These are phyloP conservation scores for Aquilaria malaccensis DNA, from an alignment of 345 rosid genomes.

Conservation along the genomic window DNA sequence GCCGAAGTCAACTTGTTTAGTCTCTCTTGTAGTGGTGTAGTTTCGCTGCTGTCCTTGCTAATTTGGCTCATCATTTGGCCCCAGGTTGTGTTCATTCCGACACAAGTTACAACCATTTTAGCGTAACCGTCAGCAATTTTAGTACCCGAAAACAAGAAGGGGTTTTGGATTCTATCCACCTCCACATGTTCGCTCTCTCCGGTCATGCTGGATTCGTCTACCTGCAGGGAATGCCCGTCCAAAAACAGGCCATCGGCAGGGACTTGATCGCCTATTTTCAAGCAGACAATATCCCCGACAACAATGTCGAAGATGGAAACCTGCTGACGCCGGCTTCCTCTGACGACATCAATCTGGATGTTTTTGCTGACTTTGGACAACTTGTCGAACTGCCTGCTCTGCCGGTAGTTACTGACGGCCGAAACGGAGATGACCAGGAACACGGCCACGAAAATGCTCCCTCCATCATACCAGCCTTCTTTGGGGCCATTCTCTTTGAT, in stretches of 20 bases:
- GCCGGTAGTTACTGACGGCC: conserved; percentile 42
- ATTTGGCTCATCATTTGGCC: conserved; percentile 74
- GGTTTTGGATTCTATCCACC: conserved; percentile 26
- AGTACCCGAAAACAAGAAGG: conserved; percentile 56
- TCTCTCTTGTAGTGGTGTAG: conserved; percentile 61
- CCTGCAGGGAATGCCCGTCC: conserved; percentile 38
- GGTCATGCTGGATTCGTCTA: conserved; percentile 65
- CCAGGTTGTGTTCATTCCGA: conserved; percentile 72
- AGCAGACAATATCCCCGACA: conserved; percentile 51
- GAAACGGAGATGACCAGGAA: conserved; percentile 49
- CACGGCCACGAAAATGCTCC: conserved; percentile 51
- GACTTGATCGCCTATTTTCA: conserved; percentile 61
- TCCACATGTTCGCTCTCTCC: conserved; percentile 50
- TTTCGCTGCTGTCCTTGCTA: conserved; percentile 30
- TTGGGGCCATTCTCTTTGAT: conserved; percentile 48
- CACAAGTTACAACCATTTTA: conserved; percentile 56
- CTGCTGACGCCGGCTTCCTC: conserved; percentile 37
- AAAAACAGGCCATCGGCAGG: conserved; percentile 63
- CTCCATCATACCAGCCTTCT: conserved; percentile 78
- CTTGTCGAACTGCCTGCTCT: conserved; percentile 44
- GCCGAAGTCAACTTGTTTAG: conserved; percentile 63
- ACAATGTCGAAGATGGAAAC: conserved; percentile 54
- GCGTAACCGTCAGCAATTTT: conserved; percentile 51
- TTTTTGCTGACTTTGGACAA: conserved; percentile 45
- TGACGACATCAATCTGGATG: conserved; percentile 41